Conservation (phyloP, 805 yeast species). For the Kodamaea neixiangensis region DNA sequence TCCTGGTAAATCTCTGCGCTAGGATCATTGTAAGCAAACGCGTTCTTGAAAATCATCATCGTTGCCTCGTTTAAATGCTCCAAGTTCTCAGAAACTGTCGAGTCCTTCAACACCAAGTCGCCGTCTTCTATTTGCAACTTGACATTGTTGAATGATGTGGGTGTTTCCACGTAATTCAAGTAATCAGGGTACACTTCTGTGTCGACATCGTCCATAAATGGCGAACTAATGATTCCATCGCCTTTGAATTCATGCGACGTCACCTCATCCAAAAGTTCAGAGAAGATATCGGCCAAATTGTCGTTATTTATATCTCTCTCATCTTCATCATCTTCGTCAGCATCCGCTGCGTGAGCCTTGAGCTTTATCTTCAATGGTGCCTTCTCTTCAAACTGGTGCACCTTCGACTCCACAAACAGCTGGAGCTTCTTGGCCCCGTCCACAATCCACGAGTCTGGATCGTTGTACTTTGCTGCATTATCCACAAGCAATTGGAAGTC, state of each 20-base stretch:
- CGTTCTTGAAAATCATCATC: slow-evolving; percentile 71
- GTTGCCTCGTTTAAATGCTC: slow-evolving; percentile 61
- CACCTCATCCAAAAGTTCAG: slow-evolving; percentile 37
- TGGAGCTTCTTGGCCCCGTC: slow-evolving; percentile 59
- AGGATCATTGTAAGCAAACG: slow-evolving; percentile 74
- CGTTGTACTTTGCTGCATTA: slow-evolving; percentile 43
- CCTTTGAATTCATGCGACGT: slow-evolving; percentile 49
- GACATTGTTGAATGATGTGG: slow-evolving; percentile 71
- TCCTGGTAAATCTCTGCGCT: slow-evolving; percentile 71
- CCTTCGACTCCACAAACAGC: slow-evolving; percentile 56
- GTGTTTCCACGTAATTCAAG: slow-evolving; percentile 66
- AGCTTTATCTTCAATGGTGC: not conserved
- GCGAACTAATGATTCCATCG: slow-evolving; percentile 58
- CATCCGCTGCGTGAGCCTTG: not conserved
- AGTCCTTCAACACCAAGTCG: slow-evolving; percentile 1
- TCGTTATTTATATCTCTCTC: slow-evolving; percentile 18
- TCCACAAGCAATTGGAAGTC: slow-evolving; percentile 39
- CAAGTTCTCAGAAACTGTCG: slow-evolving; percentile 26
- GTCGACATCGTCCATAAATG: slow-evolving; percentile 76
- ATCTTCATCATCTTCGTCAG: slow-evolving; percentile 17
- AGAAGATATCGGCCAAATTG: slow-evolving; percentile 23
- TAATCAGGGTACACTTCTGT: slow-evolving; percentile 77
- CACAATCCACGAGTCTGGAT: slow-evolving; percentile 56
- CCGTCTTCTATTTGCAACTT: slow-evolving; percentile 41
- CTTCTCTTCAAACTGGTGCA: slow-evolving; percentile 32